phyloP scores from a whole-genome alignment of 495 filamentous ascomycete species.

The Neurospora discreta region DNA sequence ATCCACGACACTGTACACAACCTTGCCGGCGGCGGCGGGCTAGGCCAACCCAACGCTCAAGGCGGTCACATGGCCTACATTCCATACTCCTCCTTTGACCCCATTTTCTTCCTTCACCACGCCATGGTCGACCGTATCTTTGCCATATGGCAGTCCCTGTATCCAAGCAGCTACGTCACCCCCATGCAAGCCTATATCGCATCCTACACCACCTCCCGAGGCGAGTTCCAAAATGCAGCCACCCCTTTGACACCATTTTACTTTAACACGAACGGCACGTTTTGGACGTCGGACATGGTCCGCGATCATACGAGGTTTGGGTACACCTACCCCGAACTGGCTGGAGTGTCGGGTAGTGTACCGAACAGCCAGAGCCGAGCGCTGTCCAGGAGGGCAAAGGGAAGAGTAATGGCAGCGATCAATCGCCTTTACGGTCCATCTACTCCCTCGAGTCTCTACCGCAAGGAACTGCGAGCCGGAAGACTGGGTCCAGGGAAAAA shows the following conservation, averaged over 20 bases:
- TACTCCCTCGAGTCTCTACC: constrained; percentile 26
- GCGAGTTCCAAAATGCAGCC: constrained; percentile 26
- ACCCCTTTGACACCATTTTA: constrained; percentile 39
- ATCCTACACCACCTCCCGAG: constrained; percentile 41
- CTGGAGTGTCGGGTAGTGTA: constrained; percentile 6
- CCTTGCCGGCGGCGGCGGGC: constrained; percentile 33
- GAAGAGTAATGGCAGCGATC: constrained; percentile 32
- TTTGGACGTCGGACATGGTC: constrained; percentile 39
- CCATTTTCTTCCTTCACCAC: constrained; percentile 62
- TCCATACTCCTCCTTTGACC: constrained; percentile 60
- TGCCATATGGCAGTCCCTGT: constrained; percentile 60
- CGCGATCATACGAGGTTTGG: constrained; percentile 36
- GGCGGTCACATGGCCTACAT: constrained; percentile 55
- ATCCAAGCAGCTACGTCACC: constrained; percentile 46
- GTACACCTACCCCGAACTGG: constrained; percentile 53
- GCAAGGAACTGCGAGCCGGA: constrained; percentile 6
- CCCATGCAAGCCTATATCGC: constrained; percentile 32
- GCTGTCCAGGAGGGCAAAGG: constrained; percentile 16
- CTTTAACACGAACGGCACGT: constrained; percentile 26
- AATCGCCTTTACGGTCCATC: constrained; percentile 44
- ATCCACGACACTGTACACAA: constrained; percentile 57
- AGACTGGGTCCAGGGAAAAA: neutral
- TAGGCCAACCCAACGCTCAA: constrained; percentile 9
- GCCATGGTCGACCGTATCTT: constrained; percentile 56
- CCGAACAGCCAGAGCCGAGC: neutral